Base-by-base conservation (phyloP, 2,329 filamentous ascomycete genomes). In the Pseudocercospora musae region DNA sequence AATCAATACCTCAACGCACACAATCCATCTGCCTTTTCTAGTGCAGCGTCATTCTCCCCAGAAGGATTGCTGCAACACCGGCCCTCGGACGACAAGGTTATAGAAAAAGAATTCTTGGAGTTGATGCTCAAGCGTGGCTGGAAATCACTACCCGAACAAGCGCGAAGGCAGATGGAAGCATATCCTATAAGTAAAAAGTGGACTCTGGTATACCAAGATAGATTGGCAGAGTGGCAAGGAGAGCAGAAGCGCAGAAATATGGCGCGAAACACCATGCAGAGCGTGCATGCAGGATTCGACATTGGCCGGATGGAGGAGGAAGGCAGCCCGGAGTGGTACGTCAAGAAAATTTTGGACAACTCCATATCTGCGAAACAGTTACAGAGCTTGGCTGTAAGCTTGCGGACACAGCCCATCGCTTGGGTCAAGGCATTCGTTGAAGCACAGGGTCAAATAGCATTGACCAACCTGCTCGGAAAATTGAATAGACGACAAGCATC, bases 371-470 rank as follows among this genome's bases (percentile, higher is more conserved):
- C 89, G 68, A 97, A 98, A 80, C 91, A 96, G 65, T 83, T 99
- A 66, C 91, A 91, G 66, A 96, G 92, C 80, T 80, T 99, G 74
- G 92, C 95, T 74, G 96, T 99, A 79, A 97, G 94, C 76, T 78
- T 99, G 71, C 84, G 95, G 72, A 98, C 95, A 42, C 95, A 99
- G 76, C 95, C 96, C 62, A 98, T 99, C 71, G 93, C 81, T 71
- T 99, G 95, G 95, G 95, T 99, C 58, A 93, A 91, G 79, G 87
- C 90, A 44, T 99, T 98, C 77, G 92, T 98, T 68, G 95, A 99
- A 78, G 95, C 94, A 55, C 95, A 99, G 78, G 95, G 95, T 68
- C 94, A 97, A 78, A 90, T 99, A 63, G 95, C 95, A 62, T 84
- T 99, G 73, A 96, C 95, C 20, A 98, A 96, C 73, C 88, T 97